A percentile compares a stretch with the other conserved stretches of the same genome.
Conservation (phyloP, 129 eudicot genomes). For the Centrapalus pauciflorus region DNA sequence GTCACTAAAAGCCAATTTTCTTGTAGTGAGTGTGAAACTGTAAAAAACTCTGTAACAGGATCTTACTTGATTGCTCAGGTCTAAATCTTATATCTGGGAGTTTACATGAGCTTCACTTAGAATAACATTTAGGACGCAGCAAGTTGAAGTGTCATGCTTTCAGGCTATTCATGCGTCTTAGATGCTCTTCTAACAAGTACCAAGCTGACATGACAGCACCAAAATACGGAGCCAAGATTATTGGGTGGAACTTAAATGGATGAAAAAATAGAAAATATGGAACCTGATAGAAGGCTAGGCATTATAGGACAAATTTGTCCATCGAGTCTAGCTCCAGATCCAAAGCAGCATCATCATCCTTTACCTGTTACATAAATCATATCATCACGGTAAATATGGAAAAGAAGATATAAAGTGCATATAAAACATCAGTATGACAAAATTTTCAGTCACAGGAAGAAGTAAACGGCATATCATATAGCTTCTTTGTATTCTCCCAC, state of each 20-base stretch:
- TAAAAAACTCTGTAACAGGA: no score
- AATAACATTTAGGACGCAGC: no score
- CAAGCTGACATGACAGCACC: no score
- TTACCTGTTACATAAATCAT: slow-evolving; percentile 46
- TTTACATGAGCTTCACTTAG: no score
- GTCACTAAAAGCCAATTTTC: no score
- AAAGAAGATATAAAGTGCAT: background rate
- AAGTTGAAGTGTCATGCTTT: no score
- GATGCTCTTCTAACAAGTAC: no score
- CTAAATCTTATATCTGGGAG: no score
- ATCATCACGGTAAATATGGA: background rate
- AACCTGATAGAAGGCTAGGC: slow-evolving; percentile 98
- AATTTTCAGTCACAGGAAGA: background rate
- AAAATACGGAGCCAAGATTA: background rate
- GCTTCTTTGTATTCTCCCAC: slow-evolving; percentile 95
- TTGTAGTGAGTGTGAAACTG: no score
- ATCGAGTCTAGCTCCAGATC: slow-evolving; percentile 94
- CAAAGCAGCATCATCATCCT: slow-evolving; percentile 96
- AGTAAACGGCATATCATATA: slow-evolving; percentile 38
- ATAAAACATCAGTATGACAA: background rate
- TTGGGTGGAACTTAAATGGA: background rate
- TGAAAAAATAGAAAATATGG: background rate
- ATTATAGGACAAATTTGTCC: slow-evolving; percentile 94
- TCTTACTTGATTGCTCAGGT: no score
- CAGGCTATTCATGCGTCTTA: no score